A percentile compares a stretch with the other conserved stretches of the same genome.
Conservation (phyloP, 2,329 filamentous ascomycete species). For the Lecanosticta acicola region DNA sequence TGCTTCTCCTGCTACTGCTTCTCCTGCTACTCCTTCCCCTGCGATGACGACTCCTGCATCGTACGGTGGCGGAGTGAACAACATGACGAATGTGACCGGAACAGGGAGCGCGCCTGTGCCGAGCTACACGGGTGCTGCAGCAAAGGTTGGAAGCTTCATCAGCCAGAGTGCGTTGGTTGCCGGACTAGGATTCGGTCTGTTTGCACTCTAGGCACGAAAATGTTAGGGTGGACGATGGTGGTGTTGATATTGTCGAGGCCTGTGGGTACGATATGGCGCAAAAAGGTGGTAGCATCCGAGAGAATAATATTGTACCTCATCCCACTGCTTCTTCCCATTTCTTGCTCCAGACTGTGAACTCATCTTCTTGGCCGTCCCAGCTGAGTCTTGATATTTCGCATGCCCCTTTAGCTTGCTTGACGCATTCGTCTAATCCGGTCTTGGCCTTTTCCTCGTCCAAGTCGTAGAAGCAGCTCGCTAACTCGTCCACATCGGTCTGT, state of each 20-base stretch:
- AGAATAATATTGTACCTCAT: conserved; percentile 10
- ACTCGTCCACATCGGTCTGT: conserved; percentile 63
- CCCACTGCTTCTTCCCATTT: conserved; percentile 44
- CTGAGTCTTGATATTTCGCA: conserved; percentile 52
- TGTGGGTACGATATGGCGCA: background rate
- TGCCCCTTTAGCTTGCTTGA: conserved; percentile 53
- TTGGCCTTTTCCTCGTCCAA: conserved; percentile 57
- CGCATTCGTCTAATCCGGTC: conserved; percentile 53
- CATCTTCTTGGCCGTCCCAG: conserved; percentile 64
- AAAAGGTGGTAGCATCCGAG: conserved; percentile 1
- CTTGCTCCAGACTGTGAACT: conserved; percentile 71
- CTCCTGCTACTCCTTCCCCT: background rate
- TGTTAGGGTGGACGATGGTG: too few relatives aligned
- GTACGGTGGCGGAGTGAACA: conserved; percentile 3
- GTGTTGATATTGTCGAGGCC: background rate
- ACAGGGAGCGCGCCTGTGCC: background rate
- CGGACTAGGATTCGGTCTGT: background rate
- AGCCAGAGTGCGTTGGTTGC: background rate
- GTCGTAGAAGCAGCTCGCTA: conserved; percentile 68
- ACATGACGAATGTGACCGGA: background rate
- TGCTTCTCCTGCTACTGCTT: background rate
- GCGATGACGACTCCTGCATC: background rate
- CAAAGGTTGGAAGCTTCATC: background rate
- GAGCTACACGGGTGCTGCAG: background rate
- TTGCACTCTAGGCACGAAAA: background rate